A percentile compares a stretch with the other conserved stretches of the same genome.
These are phyloP conservation scores for Hirschfeldia incana DNA, from an alignment of 345 rosid genomes.

Conservation along the genomic window DNA sequence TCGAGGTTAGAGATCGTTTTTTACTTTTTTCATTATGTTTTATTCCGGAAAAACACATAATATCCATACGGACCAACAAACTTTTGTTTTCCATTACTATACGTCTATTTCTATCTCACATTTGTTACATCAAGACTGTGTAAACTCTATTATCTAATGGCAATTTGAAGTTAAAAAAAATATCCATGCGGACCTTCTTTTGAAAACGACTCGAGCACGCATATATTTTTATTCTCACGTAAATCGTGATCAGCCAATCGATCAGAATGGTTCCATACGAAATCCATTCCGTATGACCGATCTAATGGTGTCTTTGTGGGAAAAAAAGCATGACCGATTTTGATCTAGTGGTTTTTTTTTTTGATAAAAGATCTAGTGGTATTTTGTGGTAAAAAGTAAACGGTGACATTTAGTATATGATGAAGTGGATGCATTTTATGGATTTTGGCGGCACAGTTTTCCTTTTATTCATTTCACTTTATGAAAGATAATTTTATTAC, in stretches of 20 bases:
- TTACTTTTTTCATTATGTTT: too few species aligned
- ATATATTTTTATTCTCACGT: not conserved
- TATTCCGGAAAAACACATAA: too few species aligned
- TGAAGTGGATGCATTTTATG: not conserved
- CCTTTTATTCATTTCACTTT: not conserved
- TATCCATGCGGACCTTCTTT: too few species aligned
- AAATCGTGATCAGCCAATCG: not conserved
- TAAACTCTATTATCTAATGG: too few species aligned
- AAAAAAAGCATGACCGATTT: too few species aligned
- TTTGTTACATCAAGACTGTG: too few species aligned
- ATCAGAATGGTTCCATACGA: not conserved
- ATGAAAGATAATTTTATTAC: not conserved
- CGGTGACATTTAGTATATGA: not conserved
- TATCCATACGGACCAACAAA: too few species aligned
- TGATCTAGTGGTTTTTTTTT: too few species aligned
- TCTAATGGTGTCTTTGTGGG: not conserved
- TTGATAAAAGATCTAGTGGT: too few species aligned
- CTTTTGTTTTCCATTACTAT: too few species aligned
- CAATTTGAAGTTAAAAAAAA: too few species aligned
- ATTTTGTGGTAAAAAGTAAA: not conserved
- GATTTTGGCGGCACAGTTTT: not conserved
- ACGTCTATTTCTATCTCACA: too few species aligned
- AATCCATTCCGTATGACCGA: not conserved
- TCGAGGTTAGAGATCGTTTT: not conserved
- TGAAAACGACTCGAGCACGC: not conserved